These are phyloP conservation scores for Aspergillus nomiae DNA, from an alignment of 2,329 filamentous ascomycete species.

Conservation along the genomic window DNA sequence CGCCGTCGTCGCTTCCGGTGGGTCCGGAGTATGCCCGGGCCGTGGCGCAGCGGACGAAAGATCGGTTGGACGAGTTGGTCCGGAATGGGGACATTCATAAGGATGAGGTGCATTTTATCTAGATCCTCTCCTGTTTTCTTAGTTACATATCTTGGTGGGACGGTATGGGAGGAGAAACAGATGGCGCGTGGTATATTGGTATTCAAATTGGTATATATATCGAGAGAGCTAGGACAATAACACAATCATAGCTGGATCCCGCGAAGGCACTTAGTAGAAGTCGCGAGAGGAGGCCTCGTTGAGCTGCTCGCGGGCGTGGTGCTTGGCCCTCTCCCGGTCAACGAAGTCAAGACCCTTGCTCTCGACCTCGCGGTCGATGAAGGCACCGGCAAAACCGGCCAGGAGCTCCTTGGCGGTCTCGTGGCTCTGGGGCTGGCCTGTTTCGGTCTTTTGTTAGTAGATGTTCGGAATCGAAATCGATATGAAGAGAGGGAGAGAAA, in stretches of 20 bases:
- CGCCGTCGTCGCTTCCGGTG: neutral
- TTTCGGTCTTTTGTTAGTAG: neutral
- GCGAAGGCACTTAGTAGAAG: conserved; percentile 10
- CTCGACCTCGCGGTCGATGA: conserved; percentile 75
- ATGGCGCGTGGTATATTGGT: neutral
- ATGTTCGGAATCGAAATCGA: neutral
- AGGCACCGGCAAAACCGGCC: conserved; percentile 72
- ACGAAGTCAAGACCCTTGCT: conserved; percentile 63
- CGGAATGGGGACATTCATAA: neutral
- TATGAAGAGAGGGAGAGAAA: neutral
- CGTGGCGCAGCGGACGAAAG: neutral
- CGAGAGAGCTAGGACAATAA: neutral
- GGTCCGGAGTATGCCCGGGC: neutral
- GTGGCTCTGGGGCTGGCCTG: conserved; percentile 70
- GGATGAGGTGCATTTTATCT: neutral
- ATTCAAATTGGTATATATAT: neutral
- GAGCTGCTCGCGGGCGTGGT: conserved; percentile 55
- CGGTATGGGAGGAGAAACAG: neutral
- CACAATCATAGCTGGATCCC: neutral
- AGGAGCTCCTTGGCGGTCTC: conserved; percentile 75
- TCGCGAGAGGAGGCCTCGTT: conserved; percentile 40
- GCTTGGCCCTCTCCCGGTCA: conserved; percentile 62
- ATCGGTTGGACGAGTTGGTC: neutral
- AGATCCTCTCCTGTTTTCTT: neutral
- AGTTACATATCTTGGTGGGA: neutral